Percentiles rank a stretch among this genome's conserved stretches.
phyloP scores from a whole-genome alignment of 1,139 yeast species.

The Magnusiomyces starmeri region DNA sequence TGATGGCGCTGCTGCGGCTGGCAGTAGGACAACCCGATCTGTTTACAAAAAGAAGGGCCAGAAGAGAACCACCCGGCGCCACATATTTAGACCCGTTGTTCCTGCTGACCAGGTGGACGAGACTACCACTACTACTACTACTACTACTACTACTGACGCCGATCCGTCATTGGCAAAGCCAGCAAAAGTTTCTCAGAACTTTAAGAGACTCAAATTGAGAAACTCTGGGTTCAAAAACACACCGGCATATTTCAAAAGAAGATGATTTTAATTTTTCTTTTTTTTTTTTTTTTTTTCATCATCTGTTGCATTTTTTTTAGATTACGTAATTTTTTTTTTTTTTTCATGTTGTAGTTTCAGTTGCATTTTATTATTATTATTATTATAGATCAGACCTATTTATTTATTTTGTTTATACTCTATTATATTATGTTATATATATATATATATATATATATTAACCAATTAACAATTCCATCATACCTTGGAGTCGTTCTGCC shows the following conservation, averaged over 20 bases:
- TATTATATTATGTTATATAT: neutral
- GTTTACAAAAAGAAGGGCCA: conserved; percentile 40
- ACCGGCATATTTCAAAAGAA: conserved; percentile 16
- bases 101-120: conserved; percentile 10
- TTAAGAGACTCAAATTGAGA: conserved; percentile 22
- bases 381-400: neutral
- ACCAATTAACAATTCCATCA: conserved; percentile 67
- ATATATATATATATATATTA: conserved; percentile 8
- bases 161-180: conserved; percentile 8
- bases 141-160: conserved; percentile 1
- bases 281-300: neutral
- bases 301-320: neutral
- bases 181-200: conserved; percentile 21
- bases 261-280: conserved; percentile 3
- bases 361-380: neutral
- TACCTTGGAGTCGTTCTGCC: conserved; percentile 85
- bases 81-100: conserved; percentile 39
- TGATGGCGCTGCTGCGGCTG: conserved; percentile 3
- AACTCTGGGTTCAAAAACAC: conserved; percentile 24
- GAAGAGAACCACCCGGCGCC: conserved; percentile 58
- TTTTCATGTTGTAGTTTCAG: too few relatives aligned
- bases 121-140: conserved; percentile 1
- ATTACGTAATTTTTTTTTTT: neutral
- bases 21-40: conserved; percentile 16
- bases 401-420: neutral